Base-by-base conservation (phyloP, 306 rosid species). In the Vigna unguiculata region DNA sequence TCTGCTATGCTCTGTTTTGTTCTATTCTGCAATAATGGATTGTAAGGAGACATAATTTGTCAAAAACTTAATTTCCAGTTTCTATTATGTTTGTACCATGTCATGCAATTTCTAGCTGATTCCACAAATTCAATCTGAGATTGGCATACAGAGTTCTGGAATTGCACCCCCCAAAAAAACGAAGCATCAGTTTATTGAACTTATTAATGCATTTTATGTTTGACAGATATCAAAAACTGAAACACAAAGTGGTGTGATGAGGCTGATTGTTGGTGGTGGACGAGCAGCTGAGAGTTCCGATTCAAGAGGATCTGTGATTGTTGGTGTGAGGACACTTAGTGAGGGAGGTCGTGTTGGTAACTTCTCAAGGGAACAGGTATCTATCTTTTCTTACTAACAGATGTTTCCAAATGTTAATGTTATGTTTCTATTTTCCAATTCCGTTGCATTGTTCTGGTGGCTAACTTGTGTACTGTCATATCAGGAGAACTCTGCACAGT, bases 311-410 rank as follows among this genome's bases (percentile, higher is more conserved):
- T 90, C 99, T 63, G 99, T 95, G 79, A 96, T 95, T 86, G 97
- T 95, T 53, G 99, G 99, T 71, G 99, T 95, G 83, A 88, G 99
- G 76, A 95, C 99, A 68, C 97, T 95, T 69, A 95, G 99, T 57
- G 99, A 95, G 91, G 99, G 99, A 59, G 99, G 99, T 28, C 96
- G 99, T 65, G 99, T 95, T 62, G 99, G 99, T 69, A 84, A 85
- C 80, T 95, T 95, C 84, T 92, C 99, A 9, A 91, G 99, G 87
- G 97, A 95, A 88, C 99, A 95, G 96, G 99, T 95, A 72, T 57
- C 57, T 95, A 75, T 60, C 55, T 65, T 64, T 51, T 28, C 70
- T 30, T 65, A 54, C 75, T 45, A 34, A 30, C 48, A 72, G 60
- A 28, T 80, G 57, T 72, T 51, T 69, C 47, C 58, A 54, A 54